Percentiles rank a stretch among this genome's conserved stretches.
These are phyloP conservation scores for Aspergillus ochraceoroseus DNA, from an alignment of 2,329 filamentous ascomycete genomes.

Conservation along the genomic window DNA sequence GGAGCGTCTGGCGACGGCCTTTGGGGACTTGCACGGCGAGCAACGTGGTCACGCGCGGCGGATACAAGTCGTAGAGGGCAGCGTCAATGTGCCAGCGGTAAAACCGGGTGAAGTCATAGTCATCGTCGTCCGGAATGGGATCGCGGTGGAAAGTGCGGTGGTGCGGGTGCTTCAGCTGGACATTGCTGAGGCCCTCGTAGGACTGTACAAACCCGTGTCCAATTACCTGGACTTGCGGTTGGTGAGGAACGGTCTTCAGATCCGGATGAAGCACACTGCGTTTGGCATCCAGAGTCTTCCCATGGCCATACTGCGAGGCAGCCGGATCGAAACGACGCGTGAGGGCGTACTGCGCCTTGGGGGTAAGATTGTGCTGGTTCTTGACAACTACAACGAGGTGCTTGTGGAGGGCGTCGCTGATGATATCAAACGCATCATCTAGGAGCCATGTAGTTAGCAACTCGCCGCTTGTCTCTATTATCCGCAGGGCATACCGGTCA, in stretches of 20 bases:
- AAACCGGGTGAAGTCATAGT: constrained; percentile 56
- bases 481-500: constrained; percentile 51
- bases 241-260: constrained; percentile 72
- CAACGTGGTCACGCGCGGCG: constrained; percentile 66
- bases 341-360: constrained; percentile 67
- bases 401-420: constrained; percentile 62
- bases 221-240: constrained; percentile 75
- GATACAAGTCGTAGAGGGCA: constrained; percentile 68
- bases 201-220: constrained; percentile 65
- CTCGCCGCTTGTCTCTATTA: neutral
- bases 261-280: constrained; percentile 68
- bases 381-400: constrained; percentile 69
- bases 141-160: constrained; percentile 71
- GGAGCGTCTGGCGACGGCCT: constrained; percentile 60
- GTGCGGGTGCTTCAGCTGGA: constrained; percentile 68
- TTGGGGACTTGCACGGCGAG: constrained; percentile 68
- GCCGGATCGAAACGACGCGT: constrained; percentile 68
- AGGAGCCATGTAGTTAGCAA: constrained; percentile 24
- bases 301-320: constrained; percentile 65
- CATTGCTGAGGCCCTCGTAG: constrained; percentile 66
- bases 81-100: constrained; percentile 80
- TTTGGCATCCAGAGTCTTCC: constrained; percentile 65
- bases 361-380: constrained; percentile 58
- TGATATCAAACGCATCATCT: constrained; percentile 60
- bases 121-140: constrained; percentile 57